phyloP scores from a whole-genome alignment of 139 green algal species.

The Chloropicon primus region DNA sequence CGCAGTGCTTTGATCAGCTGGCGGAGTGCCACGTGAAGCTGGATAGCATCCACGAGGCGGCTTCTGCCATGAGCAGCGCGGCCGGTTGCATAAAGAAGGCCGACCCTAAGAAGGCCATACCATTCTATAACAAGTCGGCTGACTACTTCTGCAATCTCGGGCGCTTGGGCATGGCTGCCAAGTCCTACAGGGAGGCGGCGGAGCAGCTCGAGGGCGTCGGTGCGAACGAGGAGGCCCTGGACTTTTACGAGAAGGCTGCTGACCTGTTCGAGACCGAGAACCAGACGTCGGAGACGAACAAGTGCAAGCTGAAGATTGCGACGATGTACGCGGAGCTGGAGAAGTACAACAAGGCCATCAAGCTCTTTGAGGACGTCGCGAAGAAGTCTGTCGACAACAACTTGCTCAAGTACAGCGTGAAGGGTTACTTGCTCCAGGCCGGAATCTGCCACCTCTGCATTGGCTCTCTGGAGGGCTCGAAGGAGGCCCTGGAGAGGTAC shows the following conservation, averaged over 20 bases:
- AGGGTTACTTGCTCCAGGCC: constrained; percentile 82
- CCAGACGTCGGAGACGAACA: constrained; percentile 57
- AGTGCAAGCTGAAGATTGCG: constrained; percentile 54
- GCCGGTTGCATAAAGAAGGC: constrained; percentile 48
- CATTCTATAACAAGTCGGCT: background rate
- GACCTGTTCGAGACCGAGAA: constrained; percentile 78
- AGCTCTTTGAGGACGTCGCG: constrained; percentile 66
- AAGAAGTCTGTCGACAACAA: constrained; percentile 72
- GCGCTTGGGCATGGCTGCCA: constrained; percentile 78
- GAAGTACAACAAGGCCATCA: constrained; percentile 29
- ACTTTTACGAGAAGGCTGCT: constrained; percentile 42
- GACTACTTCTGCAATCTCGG: constrained; percentile 52
- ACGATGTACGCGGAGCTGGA: constrained; percentile 16
- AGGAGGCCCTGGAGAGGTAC: constrained; percentile 51
- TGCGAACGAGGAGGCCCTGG: background rate
- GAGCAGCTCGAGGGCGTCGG: background rate
- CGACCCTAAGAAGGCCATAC: background rate
- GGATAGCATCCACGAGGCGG: constrained; percentile 78
- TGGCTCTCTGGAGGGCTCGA: constrained; percentile 14
- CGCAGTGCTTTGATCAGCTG: constrained; percentile 59
- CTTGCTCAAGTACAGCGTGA: constrained; percentile 83
- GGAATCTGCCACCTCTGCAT: constrained; percentile 72
- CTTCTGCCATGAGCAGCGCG: constrained; percentile 68
- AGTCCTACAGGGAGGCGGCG: constrained; percentile 8
- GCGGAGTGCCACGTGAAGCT: constrained; percentile 68